Evolutionary conservation across 2,329 filamentous ascomycete genomes (phyloP), one percentile per base, ranked within the genome.

Genomic region (Alternaria sp.): DNA sequence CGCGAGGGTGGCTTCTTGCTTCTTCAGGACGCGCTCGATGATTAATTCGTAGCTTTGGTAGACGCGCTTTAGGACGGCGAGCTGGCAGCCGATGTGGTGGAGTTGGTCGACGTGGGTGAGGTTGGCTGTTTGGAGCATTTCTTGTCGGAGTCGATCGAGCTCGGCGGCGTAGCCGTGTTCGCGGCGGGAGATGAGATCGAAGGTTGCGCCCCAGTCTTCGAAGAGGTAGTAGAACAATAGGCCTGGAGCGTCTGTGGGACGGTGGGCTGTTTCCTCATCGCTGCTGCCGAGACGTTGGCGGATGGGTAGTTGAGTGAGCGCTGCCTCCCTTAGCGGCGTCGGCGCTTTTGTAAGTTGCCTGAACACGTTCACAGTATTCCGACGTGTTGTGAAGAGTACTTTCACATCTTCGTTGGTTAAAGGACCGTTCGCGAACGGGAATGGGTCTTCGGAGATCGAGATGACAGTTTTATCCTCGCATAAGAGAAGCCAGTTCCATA

Each of bases 401-500:
- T 79, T 82, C 20, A 83, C 79, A 55, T 87, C 70, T 69, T 84
- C 57, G 41, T 72, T 65, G 21, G 79, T 79, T 15, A 83, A 61
- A 77, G 74, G 69, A 47, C 77, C 75, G 14, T 78, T 72, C 21
- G 63, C 64, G 41, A 78, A 80, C 0, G 83, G 83, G 49, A 82
- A 85, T 0, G 83, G 83, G 61, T 85, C 83, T 73, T 93, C 91
- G 60, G 91, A 87, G 44, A 93, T 87, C 0, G 90, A 90, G 57
- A 93, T 85, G 41, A 93, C 86, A 0, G 90, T 93, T 67, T 87
- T 88, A 87, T 93, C 90, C 68, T 89, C 84, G 67, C 88, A 91
- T 9, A 93, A 78, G 5, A 91, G 80, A 6, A 93, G 82, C 91
- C 91, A 94, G 20, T 89, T 89, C 90, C 90, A 94, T 8, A 89